A percentile compares a stretch with the other conserved stretches of the same genome.
Conservation (phyloP, 2,329 filamentous ascomycete species). For the Bertia moriformis region DNA sequence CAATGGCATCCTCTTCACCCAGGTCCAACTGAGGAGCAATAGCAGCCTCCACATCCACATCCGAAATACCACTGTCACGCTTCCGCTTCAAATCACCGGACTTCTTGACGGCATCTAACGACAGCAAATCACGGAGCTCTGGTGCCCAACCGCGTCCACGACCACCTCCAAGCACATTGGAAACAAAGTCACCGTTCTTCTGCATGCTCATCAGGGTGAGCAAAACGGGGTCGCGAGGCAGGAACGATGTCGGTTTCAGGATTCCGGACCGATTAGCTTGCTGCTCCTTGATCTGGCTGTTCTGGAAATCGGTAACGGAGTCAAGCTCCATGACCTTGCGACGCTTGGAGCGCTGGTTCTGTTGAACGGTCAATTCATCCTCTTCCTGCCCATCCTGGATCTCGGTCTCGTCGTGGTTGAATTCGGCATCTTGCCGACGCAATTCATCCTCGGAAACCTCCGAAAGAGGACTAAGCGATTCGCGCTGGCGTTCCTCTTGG, state of each 20-base stretch:
- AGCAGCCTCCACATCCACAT: conserved; percentile 65
- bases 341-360: neutral
- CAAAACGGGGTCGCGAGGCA: conserved; percentile 75
- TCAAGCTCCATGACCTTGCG: conserved; percentile 69
- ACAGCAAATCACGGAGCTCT: conserved; percentile 83
- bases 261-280: conserved; percentile 78
- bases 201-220: conserved; percentile 85
- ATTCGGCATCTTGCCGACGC: neutral
- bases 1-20: neutral
- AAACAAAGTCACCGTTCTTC: conserved; percentile 77
- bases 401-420: conserved; percentile 30
- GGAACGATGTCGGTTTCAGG: conserved; percentile 64
- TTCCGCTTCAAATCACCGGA: conserved; percentile 82
- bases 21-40: conserved; percentile 60
- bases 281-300: conserved; percentile 67
- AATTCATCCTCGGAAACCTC: neutral
- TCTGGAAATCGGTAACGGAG: conserved; percentile 62
- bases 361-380: conserved; percentile 39
- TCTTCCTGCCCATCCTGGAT: conserved; percentile 60
- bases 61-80: conserved; percentile 36
- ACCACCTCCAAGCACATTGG: conserved; percentile 69
- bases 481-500: neutral
- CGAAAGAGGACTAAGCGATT: neutral
- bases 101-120: conserved; percentile 64
- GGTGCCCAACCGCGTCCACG: conserved; percentile 74